Evolutionary conservation across 192 early-diverging fungal species (phyloP).

Genomic region (Gamsiella multidivaricata): DNA sequence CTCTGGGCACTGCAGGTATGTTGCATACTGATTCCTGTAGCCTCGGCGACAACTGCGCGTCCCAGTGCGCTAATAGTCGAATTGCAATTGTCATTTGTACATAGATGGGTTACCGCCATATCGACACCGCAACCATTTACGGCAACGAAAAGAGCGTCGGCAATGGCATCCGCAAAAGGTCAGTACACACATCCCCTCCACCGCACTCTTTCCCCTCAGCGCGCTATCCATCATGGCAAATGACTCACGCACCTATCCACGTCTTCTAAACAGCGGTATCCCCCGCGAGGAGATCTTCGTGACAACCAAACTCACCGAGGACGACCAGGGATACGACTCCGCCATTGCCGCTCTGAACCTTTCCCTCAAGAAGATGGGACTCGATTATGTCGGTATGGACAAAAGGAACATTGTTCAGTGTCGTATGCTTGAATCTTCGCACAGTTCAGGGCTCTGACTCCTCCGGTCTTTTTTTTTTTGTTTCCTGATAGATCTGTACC

Average conservation of each 20-base stretch:
- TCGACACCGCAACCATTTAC: conserved; percentile 64
- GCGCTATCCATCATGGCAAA: no score
- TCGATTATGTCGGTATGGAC: conserved; percentile 62
- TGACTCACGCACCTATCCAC: no score
- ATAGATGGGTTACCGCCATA: conserved; percentile 67
- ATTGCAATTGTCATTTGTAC: no score
- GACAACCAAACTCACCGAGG: conserved; percentile 71
- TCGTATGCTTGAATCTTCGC: no score
- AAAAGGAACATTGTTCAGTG: no score
- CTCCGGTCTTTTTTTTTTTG: neutral
- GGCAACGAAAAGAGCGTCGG: conserved; percentile 61
- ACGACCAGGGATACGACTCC: conserved; percentile 64
- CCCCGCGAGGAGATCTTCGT: conserved; percentile 68
- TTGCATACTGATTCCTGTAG: no score
- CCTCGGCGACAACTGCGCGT: no score
- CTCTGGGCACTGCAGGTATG: conserved; percentile 55
- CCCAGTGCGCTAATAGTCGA: no score
- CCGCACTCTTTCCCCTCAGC: no score
- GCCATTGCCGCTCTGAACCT: conserved; percentile 61
- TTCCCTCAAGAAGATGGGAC: conserved; percentile 62
- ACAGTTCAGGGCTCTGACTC: no score
- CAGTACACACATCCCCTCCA: no score
- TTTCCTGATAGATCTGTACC: conserved; percentile 59
- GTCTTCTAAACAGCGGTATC: conserved; percentile 41
- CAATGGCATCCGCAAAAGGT: conserved; percentile 58